Evolutionary conservation across 1,284 basidiomycete genomes (phyloP), one percentile per base, ranked within the genome.

Genomic region (Ganoderma leucocontextum): DNA sequence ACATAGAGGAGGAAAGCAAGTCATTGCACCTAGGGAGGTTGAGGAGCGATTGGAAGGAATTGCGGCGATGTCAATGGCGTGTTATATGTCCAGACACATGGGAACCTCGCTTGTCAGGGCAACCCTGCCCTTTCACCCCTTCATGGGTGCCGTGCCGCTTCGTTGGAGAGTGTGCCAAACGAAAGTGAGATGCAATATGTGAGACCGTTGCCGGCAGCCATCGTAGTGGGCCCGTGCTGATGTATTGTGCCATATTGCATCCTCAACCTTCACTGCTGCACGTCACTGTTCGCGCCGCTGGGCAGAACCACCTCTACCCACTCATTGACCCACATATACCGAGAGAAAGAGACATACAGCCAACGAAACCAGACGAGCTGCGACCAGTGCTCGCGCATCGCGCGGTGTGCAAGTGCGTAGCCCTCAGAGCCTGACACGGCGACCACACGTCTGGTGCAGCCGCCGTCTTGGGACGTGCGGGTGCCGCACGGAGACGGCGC

Each of bases 71-170:
- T 42, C 35, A 35, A 10, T 35, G 60, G 13, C 13, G 60, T 67
- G 60, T 25, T 66, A 66, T 62, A 64, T 63, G 62, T 39, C 22
- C 49, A 41, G 59, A 33, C 66, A 59, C 66, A 67, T 61, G 66
- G 66, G 13, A 64, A 57, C 66, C 66, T 67, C 58, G 62, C 66
- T 63, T 64, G 60, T 62, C n/a, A 39, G 53, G 33, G 65, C 65
- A 62, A 62, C 65, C 65, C 61, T 62, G 22, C 17, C 53, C 52
- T 65, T 47, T 66, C 65, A 66, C 61, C 65, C 61, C 65, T 66
- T 66, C 53, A 55, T 55, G 38, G 65, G 38, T 47, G 65, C 52
- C 53, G 60, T 33, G 33, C n/a, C 49, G 64, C 59, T 38, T 47
- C 59, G 61, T 22, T 39, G 35, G 29, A 58, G 47, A 58, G 36